Conservation (phyloP, 2,329 filamentous ascomycete species). For the Dissoconium aciculare region DNA sequence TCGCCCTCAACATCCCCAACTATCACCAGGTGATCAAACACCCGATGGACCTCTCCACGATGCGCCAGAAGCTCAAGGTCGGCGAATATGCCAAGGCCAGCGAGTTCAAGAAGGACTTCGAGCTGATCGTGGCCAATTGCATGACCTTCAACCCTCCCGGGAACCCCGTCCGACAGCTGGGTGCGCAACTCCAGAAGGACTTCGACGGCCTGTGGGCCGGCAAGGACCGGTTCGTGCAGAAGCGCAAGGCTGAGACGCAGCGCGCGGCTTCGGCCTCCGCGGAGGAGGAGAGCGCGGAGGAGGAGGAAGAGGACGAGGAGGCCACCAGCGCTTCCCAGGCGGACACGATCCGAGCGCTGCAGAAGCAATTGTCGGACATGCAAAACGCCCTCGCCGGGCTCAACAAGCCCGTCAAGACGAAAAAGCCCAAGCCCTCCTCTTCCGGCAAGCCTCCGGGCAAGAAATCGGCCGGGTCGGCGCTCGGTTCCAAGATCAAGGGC, state of each 20-base stretch:
- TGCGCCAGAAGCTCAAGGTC: slow-evolving; percentile 57
- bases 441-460: slow-evolving; percentile 12
- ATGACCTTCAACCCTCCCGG: slow-evolving; percentile 77
- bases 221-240: slow-evolving; percentile 68
- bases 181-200: slow-evolving; percentile 55
- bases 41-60: slow-evolving; percentile 87
- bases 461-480: slow-evolving; percentile 8
- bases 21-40: slow-evolving; percentile 93
- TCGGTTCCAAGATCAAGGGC: slow-evolving; percentile 31
- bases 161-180: slow-evolving; percentile 58
- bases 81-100: slow-evolving; percentile 70
- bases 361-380: slow-evolving; percentile 46
- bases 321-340: slow-evolving; percentile 32
- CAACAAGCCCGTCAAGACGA: slow-evolving; percentile 27
- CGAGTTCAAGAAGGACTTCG: slow-evolving; percentile 73
- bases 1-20: slow-evolving; percentile 80
- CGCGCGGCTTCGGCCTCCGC: slow-evolving; percentile 50
- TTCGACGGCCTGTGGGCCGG: slow-evolving; percentile 63
- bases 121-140: slow-evolving; percentile 77
- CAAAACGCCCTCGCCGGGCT: slow-evolving; percentile 31
- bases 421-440: slow-evolving; percentile 26
- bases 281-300: slow-evolving; percentile 57
- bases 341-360: slow-evolving; percentile 51
- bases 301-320: slow-evolving; percentile 45
- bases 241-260: slow-evolving; percentile 52